Conservation (phyloP, 179 eudicot genomes). For the Gypsophila paniculata region DNA sequence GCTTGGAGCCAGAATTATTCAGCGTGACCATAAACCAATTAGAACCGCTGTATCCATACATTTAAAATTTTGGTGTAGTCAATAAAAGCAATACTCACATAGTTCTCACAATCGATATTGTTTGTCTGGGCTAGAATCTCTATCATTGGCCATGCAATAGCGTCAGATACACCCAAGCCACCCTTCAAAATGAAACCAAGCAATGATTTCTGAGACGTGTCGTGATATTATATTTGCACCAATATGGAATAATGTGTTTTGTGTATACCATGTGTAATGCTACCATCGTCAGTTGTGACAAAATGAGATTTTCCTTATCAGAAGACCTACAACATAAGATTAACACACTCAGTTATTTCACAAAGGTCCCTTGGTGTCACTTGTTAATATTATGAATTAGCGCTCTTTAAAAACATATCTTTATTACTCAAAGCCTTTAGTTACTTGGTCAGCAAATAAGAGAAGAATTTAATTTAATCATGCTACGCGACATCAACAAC, state of each 20-base stretch:
- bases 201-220: background rate
- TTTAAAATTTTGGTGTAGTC: background rate
- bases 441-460: background rate
- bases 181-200: slow-evolving; percentile 45
- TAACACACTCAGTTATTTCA: background rate
- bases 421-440: background rate
- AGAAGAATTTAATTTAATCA: background rate
- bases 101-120: slow-evolving; percentile 70
- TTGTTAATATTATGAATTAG: background rate
- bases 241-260: slow-evolving; percentile 13
- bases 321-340: slow-evolving; percentile 46
- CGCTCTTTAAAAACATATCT: background rate
- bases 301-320: slow-evolving; percentile 53
- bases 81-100: slow-evolving; percentile 44
- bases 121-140: slow-evolving; percentile 81
- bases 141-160: slow-evolving; percentile 73
- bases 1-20: background rate
- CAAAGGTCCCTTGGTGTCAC: background rate
- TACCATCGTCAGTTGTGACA: slow-evolving; percentile 57
- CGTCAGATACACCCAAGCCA: slow-evolving; percentile 84
- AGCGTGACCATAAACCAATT: background rate
- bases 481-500: background rate
- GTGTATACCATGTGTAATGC: slow-evolving; percentile 74
- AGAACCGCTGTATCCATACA: background rate
- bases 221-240: background rate